Evolutionary conservation across 768 basidiomycete species (phyloP).

Genomic region (Tricholoma furcatifolium): DNA sequence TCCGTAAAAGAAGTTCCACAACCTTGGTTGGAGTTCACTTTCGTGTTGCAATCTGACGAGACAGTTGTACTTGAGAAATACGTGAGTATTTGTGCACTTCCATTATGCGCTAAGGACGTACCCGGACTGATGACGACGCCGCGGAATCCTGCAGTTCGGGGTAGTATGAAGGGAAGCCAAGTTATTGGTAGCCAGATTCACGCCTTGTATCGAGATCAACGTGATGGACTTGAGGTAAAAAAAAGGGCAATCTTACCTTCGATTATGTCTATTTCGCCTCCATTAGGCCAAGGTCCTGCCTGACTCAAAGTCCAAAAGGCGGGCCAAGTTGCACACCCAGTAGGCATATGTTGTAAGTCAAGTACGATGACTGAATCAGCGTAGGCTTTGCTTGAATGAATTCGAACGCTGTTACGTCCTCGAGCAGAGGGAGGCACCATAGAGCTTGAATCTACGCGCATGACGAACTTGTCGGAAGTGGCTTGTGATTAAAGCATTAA

Average conservation of each 20-base stretch:
- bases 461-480: conserved; percentile 44
- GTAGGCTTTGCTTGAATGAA: conserved; percentile 44
- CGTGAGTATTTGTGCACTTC: not conserved
- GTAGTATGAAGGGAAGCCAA: conserved; percentile 55
- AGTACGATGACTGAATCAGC: conserved; percentile 47
- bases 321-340: conserved; percentile 61
- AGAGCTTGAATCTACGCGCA: conserved; percentile 50
- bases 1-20: conserved; percentile 50
- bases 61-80: conserved; percentile 29
- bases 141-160: conserved; percentile 44
- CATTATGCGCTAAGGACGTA: conserved; percentile 21
- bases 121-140: conserved; percentile 44
- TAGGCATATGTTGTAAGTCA: conserved; percentile 59
- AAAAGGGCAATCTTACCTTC: conserved; percentile 37
- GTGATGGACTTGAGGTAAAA: not conserved
- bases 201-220: conserved; percentile 31
- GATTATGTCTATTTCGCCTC: conserved; percentile 63
- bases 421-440: conserved; percentile 34
- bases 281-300: conserved; percentile 56
- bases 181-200: conserved; percentile 45
- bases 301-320: conserved; percentile 60
- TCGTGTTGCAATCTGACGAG: conserved; percentile 48
- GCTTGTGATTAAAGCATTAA: conserved; percentile 21
- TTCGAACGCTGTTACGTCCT: conserved; percentile 60
- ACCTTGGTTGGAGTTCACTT: conserved; percentile 55